These are phyloP conservation scores for Teratosphaeria destructans DNA, from an alignment of 2,329 filamentous ascomycete genomes.

Conservation along the genomic window DNA sequence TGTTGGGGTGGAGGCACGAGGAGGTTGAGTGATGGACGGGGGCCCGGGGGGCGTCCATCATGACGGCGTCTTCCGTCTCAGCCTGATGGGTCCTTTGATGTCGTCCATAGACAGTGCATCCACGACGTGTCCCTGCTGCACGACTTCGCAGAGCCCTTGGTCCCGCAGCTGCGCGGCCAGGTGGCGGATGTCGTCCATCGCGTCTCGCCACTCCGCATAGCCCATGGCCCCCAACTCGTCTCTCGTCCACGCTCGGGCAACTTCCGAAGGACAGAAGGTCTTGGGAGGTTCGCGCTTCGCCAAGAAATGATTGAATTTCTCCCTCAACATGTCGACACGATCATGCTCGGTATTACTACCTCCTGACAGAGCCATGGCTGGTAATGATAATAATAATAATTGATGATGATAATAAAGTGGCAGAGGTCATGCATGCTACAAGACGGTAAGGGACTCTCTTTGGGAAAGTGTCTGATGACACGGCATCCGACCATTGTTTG, in stretches of 20 bases:
- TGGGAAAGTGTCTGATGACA: neutral
- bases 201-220: conserved; percentile 33
- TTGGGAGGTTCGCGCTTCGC: conserved; percentile 31
- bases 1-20: conserved; percentile 18
- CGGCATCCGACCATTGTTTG: neutral
- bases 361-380: too few relatives aligned
- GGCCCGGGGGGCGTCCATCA: neutral
- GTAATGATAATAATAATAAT: too few relatives aligned
- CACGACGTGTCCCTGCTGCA: conserved; percentile 39
- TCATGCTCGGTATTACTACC: neutral
- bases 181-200: conserved; percentile 36
- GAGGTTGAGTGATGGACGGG: conserved; percentile 11
- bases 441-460: neutral
- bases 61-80: neutral
- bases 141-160: conserved; percentile 34
- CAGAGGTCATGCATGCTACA: too few relatives aligned
- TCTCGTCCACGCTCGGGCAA: conserved; percentile 35
- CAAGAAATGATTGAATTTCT: conserved; percentile 13
- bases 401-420: too few relatives aligned
- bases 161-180: conserved; percentile 34
- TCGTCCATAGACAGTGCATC: conserved; percentile 22
- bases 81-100: conserved; percentile 35
- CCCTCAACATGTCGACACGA: neutral
- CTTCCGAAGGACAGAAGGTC: conserved; percentile 44
- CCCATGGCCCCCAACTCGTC: conserved; percentile 28